Percentiles rank a stretch among this genome's conserved stretches.
phyloP scores from a whole-genome alignment of 1,284 basidiomycete genomes.

The Ustilago shanxiensis region DNA sequence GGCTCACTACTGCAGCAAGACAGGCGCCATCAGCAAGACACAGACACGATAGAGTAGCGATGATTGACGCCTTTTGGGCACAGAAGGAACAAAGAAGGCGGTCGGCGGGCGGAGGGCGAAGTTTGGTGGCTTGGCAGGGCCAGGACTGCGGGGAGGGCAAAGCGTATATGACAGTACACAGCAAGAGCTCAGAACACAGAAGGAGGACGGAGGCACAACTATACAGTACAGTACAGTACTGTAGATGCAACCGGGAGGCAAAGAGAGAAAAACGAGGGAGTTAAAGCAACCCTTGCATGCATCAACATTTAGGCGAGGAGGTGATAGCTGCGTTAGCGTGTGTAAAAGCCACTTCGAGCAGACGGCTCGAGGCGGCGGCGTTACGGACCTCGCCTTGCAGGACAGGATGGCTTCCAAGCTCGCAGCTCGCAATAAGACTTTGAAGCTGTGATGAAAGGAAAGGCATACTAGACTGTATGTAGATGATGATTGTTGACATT shows the following conservation, averaged over 20 bases:
- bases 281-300: conserved; percentile 29
- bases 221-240: too few species aligned
- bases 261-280: not conserved
- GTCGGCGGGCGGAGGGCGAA: conserved; percentile 9
- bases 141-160: conserved; percentile 15
- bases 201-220: too few species aligned
- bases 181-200: too few species aligned
- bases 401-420: not conserved
- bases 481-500: conserved; percentile 5
- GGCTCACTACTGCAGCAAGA: not conserved
- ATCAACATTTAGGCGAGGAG: conserved; percentile 33
- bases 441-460: not conserved
- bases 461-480: not conserved
- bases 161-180: not conserved
- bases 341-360: not conserved
- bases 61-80: not conserved
- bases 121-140: conserved; percentile 8
- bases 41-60: too few species aligned
- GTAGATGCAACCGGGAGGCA: too few species aligned
- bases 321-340: conserved; percentile 12
- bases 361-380: not conserved
- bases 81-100: not conserved
- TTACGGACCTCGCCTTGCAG: not conserved
- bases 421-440: not conserved
- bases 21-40: not conserved